Percentiles rank a stretch among this genome's conserved stretches.
Evolutionary conservation across 2,329 filamentous ascomycete species (phyloP).

Genomic region (Aspergillus pseudotamarii): DNA sequence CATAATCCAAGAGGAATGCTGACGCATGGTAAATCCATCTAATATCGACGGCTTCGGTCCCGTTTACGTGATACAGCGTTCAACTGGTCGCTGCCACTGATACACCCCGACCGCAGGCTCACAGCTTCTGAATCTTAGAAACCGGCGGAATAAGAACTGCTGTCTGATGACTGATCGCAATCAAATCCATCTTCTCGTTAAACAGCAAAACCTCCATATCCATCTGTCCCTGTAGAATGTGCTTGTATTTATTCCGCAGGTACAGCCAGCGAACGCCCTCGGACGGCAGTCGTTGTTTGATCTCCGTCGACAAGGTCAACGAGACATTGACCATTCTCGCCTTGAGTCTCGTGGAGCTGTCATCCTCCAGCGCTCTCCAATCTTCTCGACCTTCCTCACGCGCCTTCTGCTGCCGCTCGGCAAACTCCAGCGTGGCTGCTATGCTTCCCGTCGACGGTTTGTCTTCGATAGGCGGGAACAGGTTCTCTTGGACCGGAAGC

Average conservation of each 20-base stretch:
- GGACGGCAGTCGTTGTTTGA: neutral
- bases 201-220: neutral
- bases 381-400: neutral
- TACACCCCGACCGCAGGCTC: neutral
- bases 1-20: too few species aligned
- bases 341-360: neutral
- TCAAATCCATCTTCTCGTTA: neutral
- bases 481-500: neutral
- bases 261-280: neutral
- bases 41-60: too few species aligned
- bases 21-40: too few species aligned
- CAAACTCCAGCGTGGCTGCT: neutral
- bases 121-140: neutral
- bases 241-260: neutral
- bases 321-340: neutral
- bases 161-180: neutral
- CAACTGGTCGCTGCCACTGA: neutral
- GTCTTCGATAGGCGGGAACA: neutral
- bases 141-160: neutral
- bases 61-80: too few species aligned
- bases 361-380: neutral
- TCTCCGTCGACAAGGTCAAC: neutral
- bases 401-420: neutral
- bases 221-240: neutral
- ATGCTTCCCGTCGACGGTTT: neutral